Conservation (phyloP, 2,329 filamentous ascomycete species). For the Botrytis hyacinthi region DNA sequence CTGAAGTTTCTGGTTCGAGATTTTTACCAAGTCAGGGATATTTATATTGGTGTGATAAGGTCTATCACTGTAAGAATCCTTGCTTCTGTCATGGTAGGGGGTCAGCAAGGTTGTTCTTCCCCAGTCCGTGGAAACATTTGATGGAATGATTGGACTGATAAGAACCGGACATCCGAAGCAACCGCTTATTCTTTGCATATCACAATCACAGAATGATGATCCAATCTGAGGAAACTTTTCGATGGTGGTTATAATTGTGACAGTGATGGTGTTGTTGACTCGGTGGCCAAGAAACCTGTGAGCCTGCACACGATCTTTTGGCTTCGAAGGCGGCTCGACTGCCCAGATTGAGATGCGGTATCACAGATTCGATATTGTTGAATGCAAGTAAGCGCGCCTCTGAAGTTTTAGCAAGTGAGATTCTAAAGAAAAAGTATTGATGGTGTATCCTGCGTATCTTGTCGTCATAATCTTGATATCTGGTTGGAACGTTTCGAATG, state of each 20-base stretch:
- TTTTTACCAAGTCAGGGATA: not conserved
- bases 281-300: not conserved
- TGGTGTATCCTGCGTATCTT: not conserved
- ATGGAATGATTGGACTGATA: constrained; percentile 4
- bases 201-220: constrained; percentile 9
- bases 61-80: not conserved
- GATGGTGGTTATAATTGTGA: not conserved
- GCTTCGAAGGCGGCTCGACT: not conserved
- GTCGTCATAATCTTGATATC: not conserved
- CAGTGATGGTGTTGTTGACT: not conserved
- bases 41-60: not conserved
- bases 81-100: not conserved
- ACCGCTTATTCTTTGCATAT: not conserved
- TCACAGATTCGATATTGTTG: not conserved
- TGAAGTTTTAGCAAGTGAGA: not conserved
- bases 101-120: not conserved
- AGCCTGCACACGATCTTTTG: constrained; percentile 3
- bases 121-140: not conserved
- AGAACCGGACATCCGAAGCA: constrained; percentile 1
- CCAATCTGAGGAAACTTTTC: not conserved
- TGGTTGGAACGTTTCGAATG: not conserved
- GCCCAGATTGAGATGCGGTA: not conserved
- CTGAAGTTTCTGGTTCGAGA: constrained; percentile 4
- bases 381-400: constrained; percentile 1
- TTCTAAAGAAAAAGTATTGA: not conserved